Percentiles rank a stretch among this genome's conserved stretches.
Evolutionary conservation across 1,139 yeast genomes (phyloP).

Genomic region (Geotrichum bryndzae): DNA sequence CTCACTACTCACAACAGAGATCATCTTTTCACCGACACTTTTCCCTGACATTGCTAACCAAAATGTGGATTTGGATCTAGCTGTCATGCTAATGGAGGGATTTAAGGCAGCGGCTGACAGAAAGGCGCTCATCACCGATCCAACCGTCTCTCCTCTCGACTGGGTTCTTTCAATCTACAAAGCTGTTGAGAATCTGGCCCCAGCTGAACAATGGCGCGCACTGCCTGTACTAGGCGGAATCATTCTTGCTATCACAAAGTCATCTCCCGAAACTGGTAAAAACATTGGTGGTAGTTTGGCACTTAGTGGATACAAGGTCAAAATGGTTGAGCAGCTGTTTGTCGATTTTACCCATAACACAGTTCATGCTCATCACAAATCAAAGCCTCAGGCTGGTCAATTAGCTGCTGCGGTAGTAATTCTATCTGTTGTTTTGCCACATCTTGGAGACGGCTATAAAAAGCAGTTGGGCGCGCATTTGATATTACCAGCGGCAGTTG

Average conservation of each 20-base stretch:
- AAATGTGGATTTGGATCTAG: slow-evolving; percentile 19
- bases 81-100: slow-evolving; percentile 32
- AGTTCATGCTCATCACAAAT: slow-evolving; percentile 2
- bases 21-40: slow-evolving; percentile 45
- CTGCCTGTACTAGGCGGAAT: slow-evolving; percentile 55
- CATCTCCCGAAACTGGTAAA: slow-evolving; percentile 12
- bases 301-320: slow-evolving; percentile 4
- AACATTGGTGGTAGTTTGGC: slow-evolving; percentile 29
- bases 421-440: slow-evolving; percentile 13
- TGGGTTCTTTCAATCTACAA: slow-evolving; percentile 46
- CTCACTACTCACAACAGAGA: slow-evolving; percentile 45
- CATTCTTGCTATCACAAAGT: slow-evolving; percentile 34
- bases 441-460: slow-evolving; percentile 7
- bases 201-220: slow-evolving; percentile 46
- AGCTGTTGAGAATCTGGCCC: slow-evolving; percentile 15
- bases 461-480: slow-evolving; percentile 3
- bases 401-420: slow-evolving; percentile 12
- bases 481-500: slow-evolving; percentile 2
- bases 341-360: slow-evolving; percentile 17
- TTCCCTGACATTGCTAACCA: slow-evolving; percentile 30
- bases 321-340: slow-evolving; percentile 19
- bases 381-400: slow-evolving; percentile 3
- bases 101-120: slow-evolving; percentile 42
- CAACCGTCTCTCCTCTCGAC: slow-evolving; percentile 48
- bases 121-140: slow-evolving; percentile 55